Conservation (phyloP, 331 rosid genomes). For the Cydonia oblonga region DNA sequence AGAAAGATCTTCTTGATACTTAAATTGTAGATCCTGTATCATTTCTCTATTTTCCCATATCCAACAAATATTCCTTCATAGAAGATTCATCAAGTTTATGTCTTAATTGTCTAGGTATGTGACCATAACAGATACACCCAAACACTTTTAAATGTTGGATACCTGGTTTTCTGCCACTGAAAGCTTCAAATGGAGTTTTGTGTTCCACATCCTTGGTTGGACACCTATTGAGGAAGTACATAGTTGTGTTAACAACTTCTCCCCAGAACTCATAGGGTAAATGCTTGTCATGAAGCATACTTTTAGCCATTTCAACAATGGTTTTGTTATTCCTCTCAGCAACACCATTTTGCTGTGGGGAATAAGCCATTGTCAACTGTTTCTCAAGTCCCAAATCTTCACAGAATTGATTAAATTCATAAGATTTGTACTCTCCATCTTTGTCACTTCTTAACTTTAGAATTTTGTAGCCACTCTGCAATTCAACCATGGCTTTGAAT, state of each 20-base stretch:
- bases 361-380: neutral
- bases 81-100: too few relatives aligned
- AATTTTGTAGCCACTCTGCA: neutral
- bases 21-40: too few relatives aligned
- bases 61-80: too few relatives aligned
- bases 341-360: neutral
- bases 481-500: neutral
- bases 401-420: neutral
- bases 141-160: too few relatives aligned
- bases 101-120: too few relatives aligned
- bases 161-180: accelerated
- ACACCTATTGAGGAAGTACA: neutral
- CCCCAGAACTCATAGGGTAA: neutral
- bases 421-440: neutral
- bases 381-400: neutral
- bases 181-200: neutral
- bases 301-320: neutral
- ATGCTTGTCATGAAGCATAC: neutral
- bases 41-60: too few relatives aligned
- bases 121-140: too few relatives aligned
- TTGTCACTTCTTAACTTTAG: neutral
- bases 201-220: neutral
- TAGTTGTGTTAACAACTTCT: neutral
- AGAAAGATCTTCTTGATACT: too few relatives aligned
- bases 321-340: neutral